These are phyloP conservation scores for Stachybotrys echinatus DNA, from an alignment of 2,329 filamentous ascomycete genomes.

Conservation along the genomic window DNA sequence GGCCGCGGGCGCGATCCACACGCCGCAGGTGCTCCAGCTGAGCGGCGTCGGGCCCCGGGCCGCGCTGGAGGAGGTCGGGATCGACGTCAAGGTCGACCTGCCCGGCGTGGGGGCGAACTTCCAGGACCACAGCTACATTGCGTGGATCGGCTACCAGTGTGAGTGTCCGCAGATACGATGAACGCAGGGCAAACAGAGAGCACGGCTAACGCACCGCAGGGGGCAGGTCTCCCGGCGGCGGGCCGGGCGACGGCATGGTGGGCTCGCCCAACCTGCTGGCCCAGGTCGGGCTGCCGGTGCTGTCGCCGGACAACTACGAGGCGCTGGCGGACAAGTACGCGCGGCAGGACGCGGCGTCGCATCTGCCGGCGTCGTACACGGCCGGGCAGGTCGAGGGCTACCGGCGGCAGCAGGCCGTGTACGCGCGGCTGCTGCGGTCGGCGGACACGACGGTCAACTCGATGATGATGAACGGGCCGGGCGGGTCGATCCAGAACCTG, in stretches of 20 bases:
- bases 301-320: conserved; percentile 13
- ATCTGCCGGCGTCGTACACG: conserved; percentile 14
- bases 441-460: conserved; percentile 33
- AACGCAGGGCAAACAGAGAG: background rate
- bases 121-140: conserved; percentile 28
- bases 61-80: conserved; percentile 26
- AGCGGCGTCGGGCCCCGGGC: conserved; percentile 36
- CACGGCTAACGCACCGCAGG: background rate
- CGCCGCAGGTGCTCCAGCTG: conserved; percentile 35
- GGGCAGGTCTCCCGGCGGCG: conserved; percentile 6
- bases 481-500: conserved; percentile 16
- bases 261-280: conserved; percentile 11
- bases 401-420: conserved; percentile 33
- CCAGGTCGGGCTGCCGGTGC: conserved; percentile 15
- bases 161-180: background rate
- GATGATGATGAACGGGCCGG: conserved; percentile 31
- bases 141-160: conserved; percentile 12
- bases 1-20: conserved; percentile 28
- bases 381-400: conserved; percentile 18
- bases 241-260: conserved; percentile 1
- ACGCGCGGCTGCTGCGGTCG: conserved; percentile 12
- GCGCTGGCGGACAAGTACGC: conserved; percentile 10
- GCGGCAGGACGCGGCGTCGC: conserved; percentile 10
- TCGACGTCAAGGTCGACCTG: conserved; percentile 31
- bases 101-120: conserved; percentile 39